Conservation (phyloP, 306 rosid genomes). For the Castanea crenata region DNA sequence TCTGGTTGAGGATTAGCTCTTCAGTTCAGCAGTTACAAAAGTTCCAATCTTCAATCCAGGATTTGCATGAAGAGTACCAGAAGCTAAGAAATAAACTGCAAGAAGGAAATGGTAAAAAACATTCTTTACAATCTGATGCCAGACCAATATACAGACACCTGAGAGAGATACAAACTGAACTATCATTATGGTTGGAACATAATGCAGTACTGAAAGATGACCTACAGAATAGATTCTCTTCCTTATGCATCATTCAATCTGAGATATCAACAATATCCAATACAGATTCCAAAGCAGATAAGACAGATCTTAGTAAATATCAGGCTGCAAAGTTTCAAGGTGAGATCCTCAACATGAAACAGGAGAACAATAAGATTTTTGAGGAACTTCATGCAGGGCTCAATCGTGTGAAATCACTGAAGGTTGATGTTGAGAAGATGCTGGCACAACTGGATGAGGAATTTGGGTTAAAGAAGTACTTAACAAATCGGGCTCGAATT, state of each 20-base stretch:
- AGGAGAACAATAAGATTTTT: constrained; percentile 65
- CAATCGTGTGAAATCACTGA: constrained; percentile 49
- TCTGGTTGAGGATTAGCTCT: constrained; percentile 89
- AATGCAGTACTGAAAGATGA: constrained; percentile 67
- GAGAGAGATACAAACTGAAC: constrained; percentile 77
- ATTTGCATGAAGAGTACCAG: constrained; percentile 51
- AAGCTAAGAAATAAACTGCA: constrained; percentile 33
- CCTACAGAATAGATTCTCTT: constrained; percentile 51
- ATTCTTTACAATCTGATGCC: constrained; percentile 44
- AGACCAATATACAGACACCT: constrained; percentile 68
- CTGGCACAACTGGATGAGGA: constrained; percentile 48
- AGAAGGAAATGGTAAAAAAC: constrained; percentile 34
- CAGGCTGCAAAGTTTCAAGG: constrained; percentile 96
- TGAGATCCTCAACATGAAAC: constrained; percentile 81
- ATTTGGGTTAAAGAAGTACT: constrained; percentile 38
- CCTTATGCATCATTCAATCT: constrained; percentile 58
- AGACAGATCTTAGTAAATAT: constrained; percentile 42
- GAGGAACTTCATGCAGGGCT: constrained; percentile 60
- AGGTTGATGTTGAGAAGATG: constrained; percentile 52
- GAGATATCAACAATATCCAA: constrained; percentile 58
- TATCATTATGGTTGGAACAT: constrained; percentile 78
- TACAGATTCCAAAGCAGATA: constrained; percentile 25
- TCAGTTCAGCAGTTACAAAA: constrained; percentile 82
- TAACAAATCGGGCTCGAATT: constrained; percentile 39
- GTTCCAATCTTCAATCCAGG: constrained; percentile 65